A percentile compares a stretch with the other conserved stretches of the same genome.
phyloP scores from a whole-genome alignment of 305 asterid genomes.

The Fraxinus nigra region DNA sequence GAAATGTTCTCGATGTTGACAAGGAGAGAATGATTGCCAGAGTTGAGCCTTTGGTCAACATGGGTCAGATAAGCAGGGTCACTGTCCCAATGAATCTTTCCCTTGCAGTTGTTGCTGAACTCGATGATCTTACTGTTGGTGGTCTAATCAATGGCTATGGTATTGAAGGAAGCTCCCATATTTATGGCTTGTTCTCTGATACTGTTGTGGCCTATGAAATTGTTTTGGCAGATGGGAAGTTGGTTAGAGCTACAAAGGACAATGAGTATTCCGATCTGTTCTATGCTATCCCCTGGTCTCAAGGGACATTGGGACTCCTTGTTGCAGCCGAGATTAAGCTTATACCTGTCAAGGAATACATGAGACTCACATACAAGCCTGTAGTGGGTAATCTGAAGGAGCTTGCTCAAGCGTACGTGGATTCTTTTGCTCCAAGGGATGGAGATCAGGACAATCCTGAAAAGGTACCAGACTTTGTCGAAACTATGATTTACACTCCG shows the following conservation, averaged over 20 bases:
- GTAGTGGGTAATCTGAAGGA: constrained; percentile 66
- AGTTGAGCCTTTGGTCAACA: constrained; percentile 88
- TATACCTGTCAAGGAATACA: constrained; percentile 79
- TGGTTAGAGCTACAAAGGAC: constrained; percentile 88
- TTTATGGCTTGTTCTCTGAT: constrained; percentile 82
- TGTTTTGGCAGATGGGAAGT: constrained; percentile 70
- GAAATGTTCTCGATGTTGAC: constrained; percentile 73
- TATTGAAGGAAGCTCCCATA: constrained; percentile 90
- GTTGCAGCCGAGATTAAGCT: constrained; percentile 97
- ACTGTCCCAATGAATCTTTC: constrained; percentile 89
- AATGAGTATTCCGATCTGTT: constrained; percentile 83
- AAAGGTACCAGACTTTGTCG: constrained; percentile 92
- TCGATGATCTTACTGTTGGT: constrained; percentile 93
- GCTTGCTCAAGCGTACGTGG: constrained; percentile 76
- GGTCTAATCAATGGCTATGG: constrained; percentile 94
- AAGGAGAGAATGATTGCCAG: constrained; percentile 73
- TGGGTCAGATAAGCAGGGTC: constrained; percentile 85
- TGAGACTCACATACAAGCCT: constrained; percentile 83
- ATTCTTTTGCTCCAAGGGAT: constrained; percentile 80
- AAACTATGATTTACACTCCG: constrained; percentile 73
- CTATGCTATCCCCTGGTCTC: constrained; percentile 95
- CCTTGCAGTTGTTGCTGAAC: constrained; percentile 94
- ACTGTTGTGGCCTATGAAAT: constrained; percentile 91
- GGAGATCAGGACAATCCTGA: constrained; percentile 83
- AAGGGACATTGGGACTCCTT: constrained; percentile 94